Percentiles rank a stretch among this genome's conserved stretches.
phyloP scores from a whole-genome alignment of 352 stramenopile genomes.

The Phytophthora citrophthora region DNA sequence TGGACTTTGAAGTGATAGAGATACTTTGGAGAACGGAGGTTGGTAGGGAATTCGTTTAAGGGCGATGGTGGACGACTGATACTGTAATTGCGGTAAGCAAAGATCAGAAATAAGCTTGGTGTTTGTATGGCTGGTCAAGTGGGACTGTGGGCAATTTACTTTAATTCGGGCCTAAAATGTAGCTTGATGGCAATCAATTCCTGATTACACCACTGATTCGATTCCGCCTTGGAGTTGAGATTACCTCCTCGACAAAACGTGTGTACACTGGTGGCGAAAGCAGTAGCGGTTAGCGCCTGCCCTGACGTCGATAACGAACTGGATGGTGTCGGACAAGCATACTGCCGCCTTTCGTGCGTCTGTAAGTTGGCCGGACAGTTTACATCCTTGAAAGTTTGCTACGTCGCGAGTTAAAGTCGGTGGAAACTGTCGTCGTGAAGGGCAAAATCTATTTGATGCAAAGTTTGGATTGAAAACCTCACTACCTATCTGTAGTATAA shows the following conservation, averaged over 20 bases:
- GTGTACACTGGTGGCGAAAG: constrained; percentile 4
- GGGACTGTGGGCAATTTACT: not conserved
- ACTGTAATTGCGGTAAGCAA: constrained; percentile 16
- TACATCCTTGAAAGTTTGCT: not conserved
- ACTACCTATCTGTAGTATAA: too few species aligned
- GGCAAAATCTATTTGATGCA: not conserved
- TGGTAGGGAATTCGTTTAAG: not conserved
- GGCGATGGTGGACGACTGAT: not conserved
- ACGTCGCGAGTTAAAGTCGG: constrained; percentile 10
- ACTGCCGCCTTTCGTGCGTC: not conserved
- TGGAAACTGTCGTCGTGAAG: not conserved
- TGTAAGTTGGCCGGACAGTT: not conserved
- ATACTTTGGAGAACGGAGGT: not conserved
- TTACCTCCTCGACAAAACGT: constrained; percentile 10
- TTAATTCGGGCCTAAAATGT: not conserved
- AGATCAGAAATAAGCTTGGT: constrained; percentile 1
- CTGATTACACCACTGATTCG: constrained; percentile 14
- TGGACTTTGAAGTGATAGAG: not conserved
- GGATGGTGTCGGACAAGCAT: not conserved
- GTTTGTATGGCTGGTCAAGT: constrained; percentile 9
- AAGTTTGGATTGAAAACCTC: not conserved
- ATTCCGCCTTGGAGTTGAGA: not conserved
- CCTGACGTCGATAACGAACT: constrained; percentile 5
- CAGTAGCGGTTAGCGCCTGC: not conserved
- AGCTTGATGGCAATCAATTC: not conserved